These are phyloP conservation scores for Mycosphaerella arachidis DNA, from an alignment of 2,329 filamentous ascomycete genomes.

Conservation along the genomic window DNA sequence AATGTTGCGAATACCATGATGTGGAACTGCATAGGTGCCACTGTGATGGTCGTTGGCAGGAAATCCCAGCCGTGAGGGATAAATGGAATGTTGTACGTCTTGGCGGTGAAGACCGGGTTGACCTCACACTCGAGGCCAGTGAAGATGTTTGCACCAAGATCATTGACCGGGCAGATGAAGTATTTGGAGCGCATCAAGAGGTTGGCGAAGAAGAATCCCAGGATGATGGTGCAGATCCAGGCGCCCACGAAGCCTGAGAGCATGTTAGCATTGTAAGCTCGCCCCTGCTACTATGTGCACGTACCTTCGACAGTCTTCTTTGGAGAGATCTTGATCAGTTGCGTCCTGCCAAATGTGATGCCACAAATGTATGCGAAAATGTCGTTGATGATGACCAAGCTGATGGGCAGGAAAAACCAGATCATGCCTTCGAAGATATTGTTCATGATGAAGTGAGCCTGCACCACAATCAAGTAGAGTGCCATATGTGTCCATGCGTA, in stretches of 20 bases:
- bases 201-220: conserved; percentile 76
- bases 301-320: conserved; percentile 90
- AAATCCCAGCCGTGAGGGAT: conserved; percentile 61
- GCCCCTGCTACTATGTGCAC: neutral
- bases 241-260: conserved; percentile 79
- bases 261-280: conserved; percentile 2
- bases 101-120: conserved; percentile 85
- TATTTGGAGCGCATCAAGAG: conserved; percentile 87
- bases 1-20: conserved; percentile 87
- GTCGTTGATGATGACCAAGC: conserved; percentile 95
- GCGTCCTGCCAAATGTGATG: conserved; percentile 92
- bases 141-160: conserved; percentile 88
- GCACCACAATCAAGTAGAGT: conserved; percentile 92
- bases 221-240: conserved; percentile 90
- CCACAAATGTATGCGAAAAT: conserved; percentile 98
- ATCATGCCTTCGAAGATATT: conserved; percentile 99
- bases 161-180: conserved; percentile 96
- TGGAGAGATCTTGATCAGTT: conserved; percentile 94
- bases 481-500: conserved; percentile 99
- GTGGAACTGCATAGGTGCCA: conserved; percentile 90
- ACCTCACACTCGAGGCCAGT: conserved; percentile 84
- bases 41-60: conserved; percentile 64
- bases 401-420: conserved; percentile 96
- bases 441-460: conserved; percentile 99
- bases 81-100: conserved; percentile 64